These are phyloP conservation scores for Dryas integrifolia DNA, from an alignment of 331 rosid genomes.

Conservation along the genomic window DNA sequence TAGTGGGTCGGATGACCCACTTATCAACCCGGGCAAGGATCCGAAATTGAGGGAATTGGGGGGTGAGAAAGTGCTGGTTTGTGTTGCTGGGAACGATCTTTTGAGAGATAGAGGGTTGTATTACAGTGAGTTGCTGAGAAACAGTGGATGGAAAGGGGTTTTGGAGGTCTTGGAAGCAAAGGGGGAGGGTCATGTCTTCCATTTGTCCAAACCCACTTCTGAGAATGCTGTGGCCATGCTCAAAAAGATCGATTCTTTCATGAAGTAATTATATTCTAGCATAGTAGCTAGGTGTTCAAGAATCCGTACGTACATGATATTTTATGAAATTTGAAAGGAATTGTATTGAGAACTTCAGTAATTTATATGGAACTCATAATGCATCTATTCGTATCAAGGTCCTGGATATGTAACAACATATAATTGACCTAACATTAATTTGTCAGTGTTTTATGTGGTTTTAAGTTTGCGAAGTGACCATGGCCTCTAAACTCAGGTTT, in stretches of 20 bases:
- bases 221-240: slow-evolving; percentile 19
- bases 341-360: too few relatives aligned
- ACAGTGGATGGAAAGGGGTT: slow-evolving; percentile 16
- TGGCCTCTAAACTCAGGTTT: too few relatives aligned
- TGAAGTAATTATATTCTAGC: background rate
- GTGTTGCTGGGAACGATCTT: slow-evolving; percentile 26
- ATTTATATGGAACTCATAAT: too few relatives aligned
- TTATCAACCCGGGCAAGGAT: slow-evolving; percentile 23
- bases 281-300: too few relatives aligned
- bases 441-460: too few relatives aligned
- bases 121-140: slow-evolving; percentile 7
- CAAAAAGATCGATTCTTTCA: slow-evolving; percentile 10
- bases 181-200: slow-evolving; percentile 20
- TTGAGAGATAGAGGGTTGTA: slow-evolving; percentile 14
- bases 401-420: too few relatives aligned
- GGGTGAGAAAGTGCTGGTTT: slow-evolving; percentile 28
- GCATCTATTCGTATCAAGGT: too few relatives aligned
- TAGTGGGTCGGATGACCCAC: slow-evolving; percentile 23
- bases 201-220: slow-evolving; percentile 5
- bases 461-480: too few relatives aligned
- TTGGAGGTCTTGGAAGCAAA: slow-evolving; percentile 2
- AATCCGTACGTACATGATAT: too few relatives aligned
- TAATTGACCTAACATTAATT: too few relatives aligned
- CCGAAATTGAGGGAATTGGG: slow-evolving; percentile 19
- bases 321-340: too few relatives aligned